These are phyloP conservation scores for Gloeostereum incarnatum DNA, from an alignment of 768 basidiomycete genomes.

Conservation along the genomic window DNA sequence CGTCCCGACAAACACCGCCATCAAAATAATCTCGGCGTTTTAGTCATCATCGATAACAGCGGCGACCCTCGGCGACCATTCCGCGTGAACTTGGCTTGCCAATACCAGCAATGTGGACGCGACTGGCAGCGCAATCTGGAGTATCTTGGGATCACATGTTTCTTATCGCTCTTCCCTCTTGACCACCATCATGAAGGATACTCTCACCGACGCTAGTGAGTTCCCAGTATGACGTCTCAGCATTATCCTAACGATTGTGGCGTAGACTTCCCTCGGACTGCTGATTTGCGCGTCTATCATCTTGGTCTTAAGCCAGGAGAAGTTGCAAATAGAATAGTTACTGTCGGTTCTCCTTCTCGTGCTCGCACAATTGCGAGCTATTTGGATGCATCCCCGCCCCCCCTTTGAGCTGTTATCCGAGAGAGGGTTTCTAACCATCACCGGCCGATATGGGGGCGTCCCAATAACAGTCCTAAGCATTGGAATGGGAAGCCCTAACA, in stretches of 20 bases:
- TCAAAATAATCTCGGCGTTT: no score
- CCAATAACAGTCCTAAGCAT: conserved; percentile 72
- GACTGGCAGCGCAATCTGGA: no score
- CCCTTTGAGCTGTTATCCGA: conserved; percentile 62
- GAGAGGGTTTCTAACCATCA: conserved; percentile 68
- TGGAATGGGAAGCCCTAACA: conserved; percentile 78
- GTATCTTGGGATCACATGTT: neutral
- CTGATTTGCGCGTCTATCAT: conserved; percentile 70
- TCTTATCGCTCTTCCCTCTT: neutral
- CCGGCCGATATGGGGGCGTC: conserved; percentile 51
- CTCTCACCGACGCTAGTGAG: conserved; percentile 60
- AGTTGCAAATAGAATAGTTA: conserved; percentile 76
- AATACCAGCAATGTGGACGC: no score
- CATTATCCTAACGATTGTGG: neutral
- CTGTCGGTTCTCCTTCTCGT: conserved; percentile 66
- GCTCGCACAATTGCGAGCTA: conserved; percentile 48
- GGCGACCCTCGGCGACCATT: no score
- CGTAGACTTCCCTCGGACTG: conserved; percentile 70
- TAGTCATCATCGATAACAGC: no score
- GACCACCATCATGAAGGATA: conserved; percentile 44
- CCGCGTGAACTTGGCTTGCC: no score
- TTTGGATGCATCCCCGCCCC: conserved; percentile 49
- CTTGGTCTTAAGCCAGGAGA: conserved; percentile 68
- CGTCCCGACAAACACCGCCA: no score
- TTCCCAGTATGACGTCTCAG: neutral